A percentile compares a stretch with the other conserved stretches of the same genome.
Conservation (phyloP, 495 filamentous ascomycete genomes). For the Cetradonia linearis region DNA sequence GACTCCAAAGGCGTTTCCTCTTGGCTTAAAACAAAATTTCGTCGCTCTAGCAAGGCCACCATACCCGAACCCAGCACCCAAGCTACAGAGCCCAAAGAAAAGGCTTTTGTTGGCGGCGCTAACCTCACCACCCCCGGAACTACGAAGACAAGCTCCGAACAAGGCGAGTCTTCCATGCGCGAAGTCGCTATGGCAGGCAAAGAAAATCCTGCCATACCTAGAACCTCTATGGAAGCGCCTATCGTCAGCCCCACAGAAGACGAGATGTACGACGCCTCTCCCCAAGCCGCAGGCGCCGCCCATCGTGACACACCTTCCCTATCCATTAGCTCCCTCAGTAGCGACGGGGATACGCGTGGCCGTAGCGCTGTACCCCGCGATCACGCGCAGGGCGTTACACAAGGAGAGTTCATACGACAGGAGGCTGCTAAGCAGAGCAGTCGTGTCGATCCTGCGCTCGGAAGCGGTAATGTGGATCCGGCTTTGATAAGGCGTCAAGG, state of each 20-base stretch:
- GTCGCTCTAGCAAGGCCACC: conserved; percentile 31
- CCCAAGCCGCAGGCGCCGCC: conserved; percentile 8
- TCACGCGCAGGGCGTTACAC: conserved; percentile 13
- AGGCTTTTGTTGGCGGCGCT: conserved; percentile 41
- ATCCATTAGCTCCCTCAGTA: conserved; percentile 26
- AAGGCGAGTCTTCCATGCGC: conserved; percentile 34
- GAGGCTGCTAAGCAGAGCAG: conserved; percentile 9
- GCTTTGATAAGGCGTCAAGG: conserved; percentile 7
- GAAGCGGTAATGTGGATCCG: conserved; percentile 3
- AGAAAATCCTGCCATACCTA: conserved; percentile 25
- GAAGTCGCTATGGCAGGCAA: conserved; percentile 44
- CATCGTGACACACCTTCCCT: conserved; percentile 6
- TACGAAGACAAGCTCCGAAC: conserved; percentile 30
- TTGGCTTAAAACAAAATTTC: conserved; percentile 51
- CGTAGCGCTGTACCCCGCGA: conserved; percentile 15
- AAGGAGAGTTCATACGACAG: conserved; percentile 14
- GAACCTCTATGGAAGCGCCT: conserved; percentile 13
- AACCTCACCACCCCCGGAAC: conserved; percentile 32
- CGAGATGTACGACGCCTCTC: conserved; percentile 15
- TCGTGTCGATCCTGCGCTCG: background rate
- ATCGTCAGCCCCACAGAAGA: conserved; percentile 15
- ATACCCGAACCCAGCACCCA: conserved; percentile 11
- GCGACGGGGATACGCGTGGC: conserved; percentile 24
- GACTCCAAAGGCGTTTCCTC: conserved; percentile 42
- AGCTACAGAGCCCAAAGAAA: conserved; percentile 23